These are phyloP conservation scores for Diaporthe citriasiana DNA, from an alignment of 2,329 filamentous ascomycete genomes.

Conservation along the genomic window DNA sequence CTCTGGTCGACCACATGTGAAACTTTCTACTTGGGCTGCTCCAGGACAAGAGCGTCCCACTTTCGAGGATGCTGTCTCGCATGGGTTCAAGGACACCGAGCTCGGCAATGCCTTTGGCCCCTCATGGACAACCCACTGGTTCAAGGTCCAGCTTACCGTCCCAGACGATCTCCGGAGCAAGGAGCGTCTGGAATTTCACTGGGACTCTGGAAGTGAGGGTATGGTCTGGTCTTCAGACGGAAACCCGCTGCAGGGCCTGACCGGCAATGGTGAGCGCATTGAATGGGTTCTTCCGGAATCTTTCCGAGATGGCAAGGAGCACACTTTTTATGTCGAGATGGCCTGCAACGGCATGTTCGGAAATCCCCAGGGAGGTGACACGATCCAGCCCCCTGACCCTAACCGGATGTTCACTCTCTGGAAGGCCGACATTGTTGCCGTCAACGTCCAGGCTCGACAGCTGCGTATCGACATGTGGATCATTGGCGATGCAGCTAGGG, in stretches of 20 bases:
- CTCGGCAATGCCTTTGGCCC: conserved; percentile 89
- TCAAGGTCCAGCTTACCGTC: conserved; percentile 84
- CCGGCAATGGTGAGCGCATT: conserved; percentile 86
- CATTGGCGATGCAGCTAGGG: conserved; percentile 90
- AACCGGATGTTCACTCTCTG: conserved; percentile 83
- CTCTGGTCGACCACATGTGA: conserved; percentile 81
- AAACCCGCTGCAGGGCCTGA: conserved; percentile 91
- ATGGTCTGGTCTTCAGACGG: conserved; percentile 93
- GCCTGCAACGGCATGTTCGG: conserved; percentile 99
- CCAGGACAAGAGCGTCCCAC: conserved; percentile 84
- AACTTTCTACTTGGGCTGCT: conserved; percentile 88
- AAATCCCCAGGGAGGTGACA: conserved; percentile 83
- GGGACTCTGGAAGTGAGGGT: conserved; percentile 96
- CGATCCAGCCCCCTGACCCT: conserved; percentile 89
- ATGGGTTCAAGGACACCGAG: conserved; percentile 80
- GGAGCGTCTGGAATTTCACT: conserved; percentile 92
- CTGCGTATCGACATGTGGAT: conserved; percentile 97
- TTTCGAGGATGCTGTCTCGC: conserved; percentile 84
- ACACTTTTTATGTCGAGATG: conserved; percentile 97
- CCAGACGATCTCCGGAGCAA: conserved; percentile 80
- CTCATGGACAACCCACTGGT: conserved; percentile 98
- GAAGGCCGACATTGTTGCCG: conserved; percentile 87
- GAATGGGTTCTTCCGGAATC: conserved; percentile 91
- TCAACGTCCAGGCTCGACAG: conserved; percentile 87
- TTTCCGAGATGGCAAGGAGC: conserved; percentile 87